Evolutionary conservation across 2,329 filamentous ascomycete species (phyloP), one percentile per base, ranked within the genome.

Genomic region (Arthrinium phaeospermum): DNA sequence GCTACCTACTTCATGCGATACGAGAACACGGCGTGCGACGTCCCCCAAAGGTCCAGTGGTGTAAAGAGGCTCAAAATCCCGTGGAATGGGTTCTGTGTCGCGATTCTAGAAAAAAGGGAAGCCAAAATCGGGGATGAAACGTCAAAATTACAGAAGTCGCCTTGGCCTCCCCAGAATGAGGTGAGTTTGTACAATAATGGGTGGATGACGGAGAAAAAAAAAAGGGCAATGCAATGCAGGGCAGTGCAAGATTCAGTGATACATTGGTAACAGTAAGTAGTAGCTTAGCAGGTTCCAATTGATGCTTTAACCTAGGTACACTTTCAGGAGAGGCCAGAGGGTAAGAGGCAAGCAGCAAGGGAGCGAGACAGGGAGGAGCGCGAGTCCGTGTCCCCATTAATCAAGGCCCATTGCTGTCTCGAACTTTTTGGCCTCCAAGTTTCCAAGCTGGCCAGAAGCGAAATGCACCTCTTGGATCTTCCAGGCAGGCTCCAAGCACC

Each of bases 101-200:
- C 67, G 44, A 3, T 69, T 69, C 67, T 49, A 69, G 67, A 69
- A 49, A 16, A n/a, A 41, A 24, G 47, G 45, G 44, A 46, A 49
- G 37, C 57, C 57, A 49, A 49, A 69, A 69, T 49, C 22, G 45
- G 67, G 47, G 67, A 49, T 69, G 67, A 49, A 69, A 69, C 67
- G 45, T 69, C 47, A 49, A 69, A 64, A 64, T 41, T 64, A n/a
- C 57, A 41, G 57, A 64, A 22, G 57, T 64, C 30, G 34, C 57
- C 34, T 41, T 64, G 34, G 57, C 34, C 30, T 41, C 34, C 57
- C 57, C 34, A 41, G 30, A 41, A n/a, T 13, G 34, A 41, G 57
- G 19, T 41, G 57, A 64, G 34, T 22, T 64, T 64, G 57, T 64
- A 64, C 57, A 64, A 64, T 41, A 22, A 64, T 41, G 34, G 57